These are phyloP conservation scores for Pythium scleroteichum DNA, from an alignment of 352 stramenopile species.

Conservation along the genomic window DNA sequence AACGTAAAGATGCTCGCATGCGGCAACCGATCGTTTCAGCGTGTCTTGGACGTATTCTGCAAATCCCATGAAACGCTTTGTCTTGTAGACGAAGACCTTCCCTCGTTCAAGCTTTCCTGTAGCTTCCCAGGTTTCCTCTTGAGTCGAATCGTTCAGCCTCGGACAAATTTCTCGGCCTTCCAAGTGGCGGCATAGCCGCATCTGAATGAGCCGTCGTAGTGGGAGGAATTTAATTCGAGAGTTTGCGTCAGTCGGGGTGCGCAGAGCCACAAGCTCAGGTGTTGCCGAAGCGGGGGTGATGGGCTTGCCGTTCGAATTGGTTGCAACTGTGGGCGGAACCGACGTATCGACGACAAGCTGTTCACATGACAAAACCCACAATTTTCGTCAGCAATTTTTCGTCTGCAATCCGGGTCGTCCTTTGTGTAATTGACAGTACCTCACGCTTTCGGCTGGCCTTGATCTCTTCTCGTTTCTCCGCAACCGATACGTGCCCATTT, in stretches of 20 bases:
- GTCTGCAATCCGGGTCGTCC: too few relatives aligned
- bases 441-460: constrained; percentile 24
- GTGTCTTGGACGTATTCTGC: constrained; percentile 58
- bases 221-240: constrained; percentile 46
- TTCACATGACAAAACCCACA: too few relatives aligned
- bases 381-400: too few relatives aligned
- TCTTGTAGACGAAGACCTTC: constrained; percentile 53
- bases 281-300: constrained; percentile 23
- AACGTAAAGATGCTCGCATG: constrained; percentile 73
- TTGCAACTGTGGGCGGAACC: not conserved
- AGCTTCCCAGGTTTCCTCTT: constrained; percentile 41
- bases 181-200: constrained; percentile 64
- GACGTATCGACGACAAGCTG: constrained; percentile 23
- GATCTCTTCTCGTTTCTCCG: constrained; percentile 17
- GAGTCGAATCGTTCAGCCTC: constrained; percentile 15
- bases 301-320: not conserved
- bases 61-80: constrained; percentile 55
- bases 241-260: constrained; percentile 26
- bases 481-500: not conserved
- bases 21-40: constrained; percentile 46
- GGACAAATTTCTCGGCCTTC: constrained; percentile 59
- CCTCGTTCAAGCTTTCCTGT: constrained; percentile 49
- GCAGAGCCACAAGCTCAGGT: constrained; percentile 29
- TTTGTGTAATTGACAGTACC: too few relatives aligned
- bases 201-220: constrained; percentile 70